Evolutionary conservation across 139 green algal species (phyloP).

Genomic region (Haematococcus sp.): DNA sequence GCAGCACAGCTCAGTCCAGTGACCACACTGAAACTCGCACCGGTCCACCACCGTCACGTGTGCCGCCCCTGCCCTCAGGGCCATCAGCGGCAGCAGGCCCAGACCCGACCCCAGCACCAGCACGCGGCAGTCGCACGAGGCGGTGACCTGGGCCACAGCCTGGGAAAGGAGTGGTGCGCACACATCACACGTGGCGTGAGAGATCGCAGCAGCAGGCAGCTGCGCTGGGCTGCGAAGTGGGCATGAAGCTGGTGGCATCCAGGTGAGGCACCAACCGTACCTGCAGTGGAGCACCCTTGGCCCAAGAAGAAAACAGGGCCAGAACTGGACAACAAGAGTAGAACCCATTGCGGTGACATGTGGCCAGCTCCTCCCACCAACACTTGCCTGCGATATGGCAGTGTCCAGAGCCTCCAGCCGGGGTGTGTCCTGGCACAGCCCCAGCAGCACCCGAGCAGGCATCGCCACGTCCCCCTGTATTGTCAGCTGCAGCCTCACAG

Average conservation of each 20-base stretch:
- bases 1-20: too few relatives aligned
- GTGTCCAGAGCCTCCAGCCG: conserved; percentile 40
- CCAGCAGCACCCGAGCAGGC: conserved; percentile 22
- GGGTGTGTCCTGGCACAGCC: conserved; percentile 14
- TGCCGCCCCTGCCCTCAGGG: conserved; percentile 62
- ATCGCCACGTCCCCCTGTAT: conserved; percentile 38
- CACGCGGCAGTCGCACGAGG: conserved; percentile 19
- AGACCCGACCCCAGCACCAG: conserved; percentile 27
- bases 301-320: too few relatives aligned
- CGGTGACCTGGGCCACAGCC: neutral
- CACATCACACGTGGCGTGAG: too few relatives aligned
- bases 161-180: neutral
- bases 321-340: too few relatives aligned
- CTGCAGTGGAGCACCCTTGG: too few relatives aligned
- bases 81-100: conserved; percentile 42
- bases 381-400: conserved; percentile 26
- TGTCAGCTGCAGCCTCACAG: neutral
- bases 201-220: too few relatives aligned
- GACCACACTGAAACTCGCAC: too few relatives aligned
- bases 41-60: conserved; percentile 77
- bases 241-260: too few relatives aligned
- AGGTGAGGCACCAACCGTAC: too few relatives aligned
- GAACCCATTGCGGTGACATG: too few relatives aligned
- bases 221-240: too few relatives aligned
- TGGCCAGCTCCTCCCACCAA: too few relatives aligned